These are phyloP conservation scores for Hypholoma fasciculare DNA, from an alignment of 768 basidiomycete species.

Conservation along the genomic window DNA sequence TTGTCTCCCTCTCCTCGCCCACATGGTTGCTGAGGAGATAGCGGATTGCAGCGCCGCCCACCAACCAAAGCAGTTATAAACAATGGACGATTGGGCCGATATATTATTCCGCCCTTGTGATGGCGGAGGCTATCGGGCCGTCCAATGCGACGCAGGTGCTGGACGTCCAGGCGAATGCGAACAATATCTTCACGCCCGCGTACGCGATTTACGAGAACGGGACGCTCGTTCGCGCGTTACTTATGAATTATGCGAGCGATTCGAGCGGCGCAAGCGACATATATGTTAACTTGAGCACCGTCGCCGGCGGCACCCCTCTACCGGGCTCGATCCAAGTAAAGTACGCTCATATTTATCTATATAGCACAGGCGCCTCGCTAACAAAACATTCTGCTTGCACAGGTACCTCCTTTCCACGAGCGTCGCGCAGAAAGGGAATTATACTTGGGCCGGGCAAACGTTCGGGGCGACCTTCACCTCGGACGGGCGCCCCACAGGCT, in stretches of 20 bases:
- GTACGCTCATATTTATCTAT: slow-evolving; percentile 22
- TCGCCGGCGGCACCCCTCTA: slow-evolving; percentile 16
- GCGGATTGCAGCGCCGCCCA: slow-evolving; percentile 45
- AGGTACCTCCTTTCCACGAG: slow-evolving; percentile 57
- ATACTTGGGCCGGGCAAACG: slow-evolving; percentile 66
- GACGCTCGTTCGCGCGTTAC: slow-evolving; percentile 54
- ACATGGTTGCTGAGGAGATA: slow-evolving; percentile 1
- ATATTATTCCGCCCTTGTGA: slow-evolving; percentile 71
- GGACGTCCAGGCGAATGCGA: slow-evolving; percentile 57
- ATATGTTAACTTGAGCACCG: slow-evolving; percentile 50
- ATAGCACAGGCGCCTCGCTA: neutral
- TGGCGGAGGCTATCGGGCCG: slow-evolving; percentile 69
- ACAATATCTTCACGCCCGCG: slow-evolving; percentile 58
- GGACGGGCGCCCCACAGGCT: slow-evolving; percentile 63
- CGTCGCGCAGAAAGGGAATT: slow-evolving; percentile 54
- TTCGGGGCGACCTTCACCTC: slow-evolving; percentile 59
- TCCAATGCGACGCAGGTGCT: slow-evolving; percentile 64
- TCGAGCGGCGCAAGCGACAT: slow-evolving; percentile 55
- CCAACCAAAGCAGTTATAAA: slow-evolving; percentile 56
- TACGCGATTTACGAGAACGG: slow-evolving; percentile 78
- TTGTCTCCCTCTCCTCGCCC: neutral
- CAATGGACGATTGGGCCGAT: slow-evolving; percentile 78
- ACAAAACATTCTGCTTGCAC: neutral
- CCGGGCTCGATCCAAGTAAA: slow-evolving; percentile 58
- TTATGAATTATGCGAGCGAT: slow-evolving; percentile 75